Evolutionary conservation across 192 early-diverging fungal species (phyloP).

Genomic region (Backusella parvicylindrica): DNA sequence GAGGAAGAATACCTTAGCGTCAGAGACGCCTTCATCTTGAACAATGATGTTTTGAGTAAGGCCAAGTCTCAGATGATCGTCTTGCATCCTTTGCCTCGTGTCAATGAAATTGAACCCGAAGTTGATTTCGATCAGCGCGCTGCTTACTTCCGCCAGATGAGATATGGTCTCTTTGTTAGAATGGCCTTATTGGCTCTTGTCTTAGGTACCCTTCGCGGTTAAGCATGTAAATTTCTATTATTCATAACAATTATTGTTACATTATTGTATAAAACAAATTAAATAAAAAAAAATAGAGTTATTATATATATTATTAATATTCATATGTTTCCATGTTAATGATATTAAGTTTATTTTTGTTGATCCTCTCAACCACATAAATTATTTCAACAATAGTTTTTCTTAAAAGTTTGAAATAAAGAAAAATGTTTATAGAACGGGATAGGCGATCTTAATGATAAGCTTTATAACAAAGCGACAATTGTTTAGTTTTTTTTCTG

Average conservation of each 20-base stretch:
- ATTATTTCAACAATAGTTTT: too few relatives aligned
- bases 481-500: too few relatives aligned
- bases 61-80: conserved; percentile 97
- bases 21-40: conserved; percentile 78
- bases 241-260: neutral
- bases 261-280: conserved; percentile 4
- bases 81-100: conserved; percentile 96
- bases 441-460: neutral
- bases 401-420: neutral
- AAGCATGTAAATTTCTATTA: neutral
- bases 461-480: too few relatives aligned
- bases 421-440: neutral
- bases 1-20: conserved; percentile 79
- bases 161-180: conserved; percentile 94
- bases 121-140: conserved; percentile 97
- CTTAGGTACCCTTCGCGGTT: conserved; percentile 39
- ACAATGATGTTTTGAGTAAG: conserved; percentile 78
- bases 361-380: neutral
- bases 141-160: conserved; percentile 98
- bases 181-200: conserved; percentile 96
- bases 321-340: neutral
- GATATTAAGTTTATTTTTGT: neutral
- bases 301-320: neutral
- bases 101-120: conserved; percentile 93
- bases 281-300: conserved; percentile 4